Base-by-base conservation (phyloP, 2,329 filamentous ascomycete species). In the Parascedosporium putredinis region DNA sequence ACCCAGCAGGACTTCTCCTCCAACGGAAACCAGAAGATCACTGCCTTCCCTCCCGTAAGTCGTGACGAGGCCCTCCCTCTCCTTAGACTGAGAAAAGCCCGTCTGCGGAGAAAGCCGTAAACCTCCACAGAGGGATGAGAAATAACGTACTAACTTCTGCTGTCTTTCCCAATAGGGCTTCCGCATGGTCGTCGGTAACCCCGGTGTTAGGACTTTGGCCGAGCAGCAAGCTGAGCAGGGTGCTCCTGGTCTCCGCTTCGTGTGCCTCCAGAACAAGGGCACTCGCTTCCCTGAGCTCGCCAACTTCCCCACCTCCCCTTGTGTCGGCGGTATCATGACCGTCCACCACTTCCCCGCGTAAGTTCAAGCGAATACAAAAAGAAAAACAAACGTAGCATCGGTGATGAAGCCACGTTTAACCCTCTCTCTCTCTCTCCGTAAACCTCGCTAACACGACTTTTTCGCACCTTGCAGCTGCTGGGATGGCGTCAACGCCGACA, bases 401-500 rank as follows among this genome's bases (percentile, higher is more conserved):
- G n/a, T n/a, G n/a, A n/a, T n/a, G n/a, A n/a, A n/a, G n/a, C 4
- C 20, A 47, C 27, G n/a, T n/a, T n/a, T n/a, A n/a, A n/a, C n/a
- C n/a, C n/a, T n/a, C n/a, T n/a, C n/a, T n/a, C n/a, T n/a, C n/a
- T n/a, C n/a, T n/a, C n/a, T n/a, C n/a, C n/a, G n/a, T n/a, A n/a
- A n/a, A n/a, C n/a, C n/a, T n/a, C n/a, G n/a, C 5, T 14, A 16
- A 27, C 20, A 48, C 2, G 12, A 3, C 6, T 16, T 16, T 24
- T 50, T 12, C 22, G 10, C 3, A 9, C 7, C 4, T 16, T 58
- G 56, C 68, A 57, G 59, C 3, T 83, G 79, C 67, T 83, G 80
- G 79, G 71, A 84, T 53, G 80, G 79, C 25, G 64, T 67, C 40
- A 72, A 79, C 53, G 57, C 78, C 22, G 77, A 82, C 58, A 69